Percentiles rank a stretch among this genome's conserved stretches.
phyloP scores from a whole-genome alignment of 2,329 filamentous ascomycete species.

The Aspergillus uvarum region DNA sequence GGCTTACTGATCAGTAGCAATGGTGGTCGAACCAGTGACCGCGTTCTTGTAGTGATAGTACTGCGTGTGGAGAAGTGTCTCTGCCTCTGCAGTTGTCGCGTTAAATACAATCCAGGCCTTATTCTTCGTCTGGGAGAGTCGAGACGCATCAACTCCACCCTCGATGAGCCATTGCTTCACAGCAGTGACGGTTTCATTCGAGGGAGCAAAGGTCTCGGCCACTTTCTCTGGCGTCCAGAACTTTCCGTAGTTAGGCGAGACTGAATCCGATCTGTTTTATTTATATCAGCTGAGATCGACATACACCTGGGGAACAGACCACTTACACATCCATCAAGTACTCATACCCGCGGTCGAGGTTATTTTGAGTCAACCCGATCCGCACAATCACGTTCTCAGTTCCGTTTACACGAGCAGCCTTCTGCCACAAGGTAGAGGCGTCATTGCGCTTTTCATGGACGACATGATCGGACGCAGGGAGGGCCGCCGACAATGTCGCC shows the following conservation, averaged over 20 bases:
- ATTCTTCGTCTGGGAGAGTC: slow-evolving; percentile 31
- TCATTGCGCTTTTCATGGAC: background rate
- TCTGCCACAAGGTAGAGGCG: background rate
- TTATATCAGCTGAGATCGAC: too few relatives aligned
- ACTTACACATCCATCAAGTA: slow-evolving; percentile 35
- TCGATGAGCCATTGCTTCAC: slow-evolving; percentile 32
- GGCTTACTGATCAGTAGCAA: slow-evolving; percentile 44
- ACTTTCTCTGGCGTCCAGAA: slow-evolving; percentile 34
- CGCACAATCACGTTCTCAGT: slow-evolving; percentile 16
- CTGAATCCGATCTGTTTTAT: slow-evolving; percentile 31
- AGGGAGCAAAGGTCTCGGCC: slow-evolving; percentile 38
- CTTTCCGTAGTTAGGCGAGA: slow-evolving; percentile 38
- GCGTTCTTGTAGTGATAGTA: slow-evolving; percentile 42
- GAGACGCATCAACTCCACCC: slow-evolving; percentile 25
- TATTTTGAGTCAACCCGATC: slow-evolving; percentile 30
- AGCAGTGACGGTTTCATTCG: slow-evolving; percentile 26
- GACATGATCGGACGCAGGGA: slow-evolving; percentile 1
- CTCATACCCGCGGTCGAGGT: slow-evolving; percentile 29
- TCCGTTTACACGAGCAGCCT: background rate
- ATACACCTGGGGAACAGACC: background rate
- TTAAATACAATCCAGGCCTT: slow-evolving; percentile 45
- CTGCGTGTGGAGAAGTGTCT: slow-evolving; percentile 39
- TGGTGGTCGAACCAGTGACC: slow-evolving; percentile 30
- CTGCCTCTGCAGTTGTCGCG: slow-evolving; percentile 37
- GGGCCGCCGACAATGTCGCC: background rate